phyloP scores from a whole-genome alignment of 1,284 basidiomycete genomes.

The Coniferiporia weirii region DNA sequence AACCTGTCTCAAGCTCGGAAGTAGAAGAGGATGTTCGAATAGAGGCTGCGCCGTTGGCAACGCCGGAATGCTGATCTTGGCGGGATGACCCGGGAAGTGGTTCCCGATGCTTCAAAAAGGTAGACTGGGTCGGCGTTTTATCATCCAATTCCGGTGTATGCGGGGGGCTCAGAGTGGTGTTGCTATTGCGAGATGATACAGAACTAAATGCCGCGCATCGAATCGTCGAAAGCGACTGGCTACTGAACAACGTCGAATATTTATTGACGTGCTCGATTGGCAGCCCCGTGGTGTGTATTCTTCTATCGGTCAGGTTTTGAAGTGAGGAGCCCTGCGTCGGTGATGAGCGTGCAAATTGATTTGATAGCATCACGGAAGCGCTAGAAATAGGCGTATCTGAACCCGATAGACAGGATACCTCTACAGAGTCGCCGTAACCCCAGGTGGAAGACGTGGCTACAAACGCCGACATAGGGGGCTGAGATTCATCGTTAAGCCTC shows the following conservation, averaged over 20 bases:
- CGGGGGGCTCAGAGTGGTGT: conserved; percentile 10
- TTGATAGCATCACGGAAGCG: too few species aligned
- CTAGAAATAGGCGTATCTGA: background rate
- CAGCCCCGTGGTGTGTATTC: background rate
- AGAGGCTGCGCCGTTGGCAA: background rate
- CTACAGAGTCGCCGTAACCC: background rate
- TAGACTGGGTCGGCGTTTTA: conserved; percentile 15
- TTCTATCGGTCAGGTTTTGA: background rate
- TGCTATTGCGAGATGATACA: conserved; percentile 18
- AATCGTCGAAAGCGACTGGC: conserved; percentile 21
- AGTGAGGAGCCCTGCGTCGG: background rate
- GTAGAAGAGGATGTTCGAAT: background rate
- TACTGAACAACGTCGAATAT: background rate
- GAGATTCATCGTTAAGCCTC: conserved; percentile 15
- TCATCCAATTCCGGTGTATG: conserved; percentile 1
- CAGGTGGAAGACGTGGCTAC: conserved; percentile 19
- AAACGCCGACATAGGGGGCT: conserved; percentile 24
- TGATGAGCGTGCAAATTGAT: background rate
- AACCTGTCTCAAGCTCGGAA: too few species aligned
- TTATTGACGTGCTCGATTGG: background rate
- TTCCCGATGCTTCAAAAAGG: conserved; percentile 4
- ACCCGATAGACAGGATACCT: background rate
- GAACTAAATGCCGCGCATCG: conserved; percentile 16
- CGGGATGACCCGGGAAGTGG: background rate
- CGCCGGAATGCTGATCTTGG: background rate